phyloP scores from a whole-genome alignment of 352 stramenopile species.

The Pythium vanterpoolii region DNA sequence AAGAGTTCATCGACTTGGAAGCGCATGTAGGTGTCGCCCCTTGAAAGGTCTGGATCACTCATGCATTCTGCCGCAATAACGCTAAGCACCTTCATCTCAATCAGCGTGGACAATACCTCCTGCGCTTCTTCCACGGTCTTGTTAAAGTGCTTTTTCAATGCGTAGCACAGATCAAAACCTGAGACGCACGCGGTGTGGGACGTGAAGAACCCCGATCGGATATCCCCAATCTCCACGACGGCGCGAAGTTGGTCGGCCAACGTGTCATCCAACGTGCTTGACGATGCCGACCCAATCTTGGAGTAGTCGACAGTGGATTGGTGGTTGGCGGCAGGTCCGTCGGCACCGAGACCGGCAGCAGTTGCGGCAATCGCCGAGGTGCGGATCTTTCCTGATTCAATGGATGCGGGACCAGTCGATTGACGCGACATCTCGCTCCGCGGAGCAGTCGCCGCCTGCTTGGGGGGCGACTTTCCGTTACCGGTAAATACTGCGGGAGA shows the following conservation, averaged over 20 bases:
- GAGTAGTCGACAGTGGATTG: constrained; percentile 31
- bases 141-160: constrained; percentile 56
- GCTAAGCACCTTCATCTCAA: constrained; percentile 46
- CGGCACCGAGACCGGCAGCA: constrained; percentile 27
- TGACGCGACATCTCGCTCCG: constrained; percentile 7
- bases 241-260: constrained; percentile 63
- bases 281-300: constrained; percentile 34
- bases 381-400: constrained; percentile 35
- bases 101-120: constrained; percentile 38
- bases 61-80: constrained; percentile 54
- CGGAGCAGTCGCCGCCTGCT: constrained; percentile 12
- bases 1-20: constrained; percentile 87
- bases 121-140: constrained; percentile 45
- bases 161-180: constrained; percentile 41
- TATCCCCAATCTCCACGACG: constrained; percentile 47
- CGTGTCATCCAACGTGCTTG: constrained; percentile 49
- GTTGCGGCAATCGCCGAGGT: constrained; percentile 58
- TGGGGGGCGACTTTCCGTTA: constrained; percentile 1
- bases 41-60: constrained; percentile 39
- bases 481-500: constrained; percentile 15
- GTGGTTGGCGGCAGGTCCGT: constrained; percentile 31
- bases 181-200: constrained; percentile 61
- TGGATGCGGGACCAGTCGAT: constrained; percentile 1
- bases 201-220: constrained; percentile 72
- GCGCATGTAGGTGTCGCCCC: constrained; percentile 59